Evolutionary conservation across 768 basidiomycete genomes (phyloP), one percentile per base, ranked within the genome.

Genomic region (Pleurotus eryngii): DNA sequence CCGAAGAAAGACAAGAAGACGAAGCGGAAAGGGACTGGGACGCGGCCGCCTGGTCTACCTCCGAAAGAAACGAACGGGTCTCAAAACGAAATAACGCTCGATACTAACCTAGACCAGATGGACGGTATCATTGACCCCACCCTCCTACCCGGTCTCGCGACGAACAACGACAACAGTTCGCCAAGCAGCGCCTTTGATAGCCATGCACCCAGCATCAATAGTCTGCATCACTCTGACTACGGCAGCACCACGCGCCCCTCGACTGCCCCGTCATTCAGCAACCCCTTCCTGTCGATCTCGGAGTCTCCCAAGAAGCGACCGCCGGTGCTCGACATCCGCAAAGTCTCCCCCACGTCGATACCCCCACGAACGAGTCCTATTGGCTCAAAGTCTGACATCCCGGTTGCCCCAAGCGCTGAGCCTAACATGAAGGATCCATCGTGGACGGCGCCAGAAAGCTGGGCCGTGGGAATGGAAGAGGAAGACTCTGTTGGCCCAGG

Each of bases 381-480:
- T 56, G 50, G 49, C 12, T 51, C 51, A 20, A 56, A 63, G 18
- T 24, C 46, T 42, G 55, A 48, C 27, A 24, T 48, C 14, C 14
- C 27, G 22, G 46, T n/a, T 4, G 45, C 40, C 22, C 56, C 46
- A 57, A 58, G 49, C 47, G 50, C 46, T 20, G 38, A 20, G 8
- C 46, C 35, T 7, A n/a, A 27, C 14, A 8, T 17, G 45, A 55
- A 68, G 49, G 60, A 73, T 61, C 65, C 74, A 37, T 67, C 70
- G 18, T 92, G 90, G 90, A 81, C 70, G 2, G 74, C 90, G 4
- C 90, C 90, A 1, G 82, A 91, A 64, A 90, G 88, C 56, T 92
- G 90, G 90, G 86, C 78, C 1, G 86, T 89, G 12, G 80, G 81
- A 47, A 78, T 76, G 51, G 77, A 78, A 3, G 79, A 72, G 4